phyloP scores from a whole-genome alignment of 306 rosid species.

The barrel medic (Medicago truncatula) region DNA sequence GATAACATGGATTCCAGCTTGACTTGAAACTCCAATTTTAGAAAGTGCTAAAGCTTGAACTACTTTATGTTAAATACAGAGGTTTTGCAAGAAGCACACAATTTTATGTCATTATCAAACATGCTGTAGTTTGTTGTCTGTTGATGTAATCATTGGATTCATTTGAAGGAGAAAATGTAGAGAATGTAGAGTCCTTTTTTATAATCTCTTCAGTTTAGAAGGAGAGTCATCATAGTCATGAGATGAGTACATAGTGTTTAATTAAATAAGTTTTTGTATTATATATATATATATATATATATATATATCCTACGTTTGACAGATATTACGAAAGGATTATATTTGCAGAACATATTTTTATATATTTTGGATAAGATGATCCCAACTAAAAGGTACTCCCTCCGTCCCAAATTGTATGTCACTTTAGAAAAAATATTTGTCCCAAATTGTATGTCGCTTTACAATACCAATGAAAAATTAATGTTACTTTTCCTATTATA shows the following conservation, averaged over 20 bases:
- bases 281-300: neutral
- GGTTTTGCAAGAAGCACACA: neutral
- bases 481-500: too few relatives aligned
- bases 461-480: too few relatives aligned
- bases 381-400: conserved; percentile 1
- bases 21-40: conserved; percentile 11
- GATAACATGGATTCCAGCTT: neutral
- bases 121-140: neutral
- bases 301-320: neutral
- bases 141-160: neutral
- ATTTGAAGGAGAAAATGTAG: neutral
- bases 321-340: neutral
- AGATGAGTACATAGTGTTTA: neutral
- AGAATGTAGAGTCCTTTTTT: neutral
- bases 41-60: conserved; percentile 9
- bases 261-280: neutral
- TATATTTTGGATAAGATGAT: conserved; percentile 2
- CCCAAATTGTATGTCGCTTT: too few relatives aligned
- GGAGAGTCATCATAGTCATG: neutral
- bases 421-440: too few relatives aligned
- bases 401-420: too few relatives aligned
- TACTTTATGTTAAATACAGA: neutral
- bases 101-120: neutral
- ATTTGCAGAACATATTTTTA: neutral
- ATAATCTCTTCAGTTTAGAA: conserved; percentile 7